Percentiles rank a stretch among this genome's conserved stretches.
Conservation (phyloP, 164 flowering plant species). For the Kalanchoe fedtschenkoi region DNA sequence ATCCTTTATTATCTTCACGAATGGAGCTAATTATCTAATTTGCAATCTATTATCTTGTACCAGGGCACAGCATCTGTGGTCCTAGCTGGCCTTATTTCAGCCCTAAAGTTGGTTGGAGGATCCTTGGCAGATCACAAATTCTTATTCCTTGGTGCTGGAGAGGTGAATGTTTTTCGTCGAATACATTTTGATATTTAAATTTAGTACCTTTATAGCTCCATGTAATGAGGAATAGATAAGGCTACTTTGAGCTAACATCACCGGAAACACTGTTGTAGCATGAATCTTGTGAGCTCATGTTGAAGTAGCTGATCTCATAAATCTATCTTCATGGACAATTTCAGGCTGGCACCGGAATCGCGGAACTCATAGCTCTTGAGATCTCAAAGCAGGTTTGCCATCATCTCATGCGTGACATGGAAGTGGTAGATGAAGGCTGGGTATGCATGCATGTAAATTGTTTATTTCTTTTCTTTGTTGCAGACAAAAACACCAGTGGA, state of each 20-base stretch:
- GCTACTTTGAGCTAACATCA: no score
- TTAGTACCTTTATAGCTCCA: background rate
- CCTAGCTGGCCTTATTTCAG: slow-evolving; percentile 35
- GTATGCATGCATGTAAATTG: background rate
- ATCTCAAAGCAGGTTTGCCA: slow-evolving; percentile 37
- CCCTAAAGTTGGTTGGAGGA: slow-evolving; percentile 29
- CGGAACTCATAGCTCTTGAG: slow-evolving; percentile 53
- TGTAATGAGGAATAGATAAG: background rate
- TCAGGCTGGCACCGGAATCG: slow-evolving; percentile 61
- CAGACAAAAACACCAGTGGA: slow-evolving; percentile 44
- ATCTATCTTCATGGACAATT: background rate
- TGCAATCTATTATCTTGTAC: background rate
- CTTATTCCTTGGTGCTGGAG: slow-evolving; percentile 46
- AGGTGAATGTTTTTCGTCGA: slow-evolving; percentile 14
- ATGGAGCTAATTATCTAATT: background rate
- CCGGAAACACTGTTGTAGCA: no score
- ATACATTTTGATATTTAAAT: background rate
- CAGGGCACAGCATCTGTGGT: slow-evolving; percentile 34
- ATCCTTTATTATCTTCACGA: background rate
- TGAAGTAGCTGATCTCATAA: background rate
- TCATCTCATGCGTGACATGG: background rate
- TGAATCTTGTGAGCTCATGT: background rate
- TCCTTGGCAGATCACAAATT: slow-evolving; percentile 32
- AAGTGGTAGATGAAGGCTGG: background rate
- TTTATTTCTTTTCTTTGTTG: slow-evolving; percentile 1